Conservation (phyloP, 2,329 filamentous ascomycete genomes). For the Colletotrichum ledebouriae region DNA sequence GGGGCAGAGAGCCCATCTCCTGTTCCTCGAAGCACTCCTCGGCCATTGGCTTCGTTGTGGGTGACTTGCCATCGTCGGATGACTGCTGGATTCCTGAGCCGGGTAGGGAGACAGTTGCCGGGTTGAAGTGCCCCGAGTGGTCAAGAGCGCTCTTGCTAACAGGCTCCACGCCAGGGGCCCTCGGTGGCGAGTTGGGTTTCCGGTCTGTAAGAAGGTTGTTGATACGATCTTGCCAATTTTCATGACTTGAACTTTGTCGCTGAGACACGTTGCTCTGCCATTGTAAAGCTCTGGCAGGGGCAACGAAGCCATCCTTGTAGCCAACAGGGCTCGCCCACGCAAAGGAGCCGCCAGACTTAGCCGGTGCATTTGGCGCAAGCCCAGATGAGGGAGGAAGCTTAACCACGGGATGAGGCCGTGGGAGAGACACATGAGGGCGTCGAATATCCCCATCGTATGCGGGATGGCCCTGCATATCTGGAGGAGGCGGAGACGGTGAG, state of each 20-base stretch:
- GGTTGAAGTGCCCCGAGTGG: conserved; percentile 60
- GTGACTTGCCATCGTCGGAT: conserved; percentile 47
- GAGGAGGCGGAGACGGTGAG: conserved; percentile 80
- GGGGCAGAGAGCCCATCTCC: conserved; percentile 82
- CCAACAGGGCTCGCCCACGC: conserved; percentile 54
- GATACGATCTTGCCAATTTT: conserved; percentile 85
- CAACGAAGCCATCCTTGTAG: conserved; percentile 48
- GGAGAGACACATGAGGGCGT: conserved; percentile 78
- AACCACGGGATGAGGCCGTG: conserved; percentile 80
- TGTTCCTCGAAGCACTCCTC: conserved; percentile 87
- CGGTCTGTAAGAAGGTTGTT: conserved; percentile 81
- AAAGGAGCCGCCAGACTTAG: conserved; percentile 47
- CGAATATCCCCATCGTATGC: conserved; percentile 76
- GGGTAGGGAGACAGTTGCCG: conserved; percentile 80
- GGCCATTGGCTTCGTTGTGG: conserved; percentile 76
- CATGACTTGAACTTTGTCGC: conserved; percentile 53
- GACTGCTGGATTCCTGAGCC: conserved; percentile 34
- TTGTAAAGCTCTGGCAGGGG: conserved; percentile 21
- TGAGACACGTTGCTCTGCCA: conserved; percentile 43
- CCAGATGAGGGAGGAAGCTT: conserved; percentile 77
- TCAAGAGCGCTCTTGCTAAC: conserved; percentile 77
- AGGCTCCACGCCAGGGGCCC: conserved; percentile 73
- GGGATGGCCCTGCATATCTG: conserved; percentile 77
- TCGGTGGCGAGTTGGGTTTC: conserved; percentile 69
- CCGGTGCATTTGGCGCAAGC: conserved; percentile 52